Base-by-base conservation (phyloP, 441 rosid genomes). In the Euphorbia schlechtendalii region DNA sequence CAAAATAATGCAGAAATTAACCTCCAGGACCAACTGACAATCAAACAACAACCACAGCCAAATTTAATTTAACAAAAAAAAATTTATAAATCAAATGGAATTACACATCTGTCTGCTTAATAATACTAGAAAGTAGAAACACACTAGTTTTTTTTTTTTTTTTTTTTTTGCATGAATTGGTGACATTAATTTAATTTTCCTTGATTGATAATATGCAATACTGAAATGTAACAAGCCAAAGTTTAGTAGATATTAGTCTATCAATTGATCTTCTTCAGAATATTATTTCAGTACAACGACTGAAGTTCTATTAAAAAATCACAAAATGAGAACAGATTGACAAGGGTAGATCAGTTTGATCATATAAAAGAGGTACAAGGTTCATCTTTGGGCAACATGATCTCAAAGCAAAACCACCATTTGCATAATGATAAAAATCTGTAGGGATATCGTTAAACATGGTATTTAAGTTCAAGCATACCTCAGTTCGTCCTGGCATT, bases 401-500 rank as follows among this genome's bases (percentile, higher is more conserved):
- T 52, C 52, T 24, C 55, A n/a, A 40, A 22, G 28, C 22, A 60
- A 52, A 56, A 54, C 46, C 40, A 59, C 25, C 55, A 53, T 45
- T 65, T 54, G 56, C 65, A 63, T 60, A 56, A 3, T 60, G 25
- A 56, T 63, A 48, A 14, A 59, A 63, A 66, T 13, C 25, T 7
- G 18, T 49, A 60, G 8, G 41, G 12, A 38, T 27, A 65, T 46
- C 48, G 40, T 40, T 69, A 5, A 55, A 24, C 24, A 59, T 55
- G 14, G 60, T 36, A 56, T 48, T 63, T 49, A 22, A 67, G 24
- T 12, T n/a, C 56, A 24, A 52, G 20, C 24, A 53, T 82, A 89
- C 98, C 95, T 92, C 96, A 3, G 96, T 89, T 63, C 95, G 72
- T 59, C 98, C 98, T 0, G 92, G 96, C 91, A 92, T 84, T 72